phyloP scores from a whole-genome alignment of 352 stramenopile genomes.

The Globisporangium mamillatum region DNA sequence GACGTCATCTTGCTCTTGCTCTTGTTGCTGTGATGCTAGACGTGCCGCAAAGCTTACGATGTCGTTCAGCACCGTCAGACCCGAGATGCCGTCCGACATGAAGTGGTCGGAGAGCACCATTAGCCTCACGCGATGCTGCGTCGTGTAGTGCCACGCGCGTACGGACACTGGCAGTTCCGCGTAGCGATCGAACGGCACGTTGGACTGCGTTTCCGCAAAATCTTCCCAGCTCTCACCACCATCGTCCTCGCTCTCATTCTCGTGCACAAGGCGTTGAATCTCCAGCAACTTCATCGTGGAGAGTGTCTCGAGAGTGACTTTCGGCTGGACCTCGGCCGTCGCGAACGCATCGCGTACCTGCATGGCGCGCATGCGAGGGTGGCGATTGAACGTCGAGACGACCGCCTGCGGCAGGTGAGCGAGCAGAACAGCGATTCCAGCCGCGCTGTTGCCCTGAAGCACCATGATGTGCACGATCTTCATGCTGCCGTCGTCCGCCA shows the following conservation, averaged over 20 bases:
- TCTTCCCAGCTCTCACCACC: conserved; percentile 17
- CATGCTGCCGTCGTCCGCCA: conserved; percentile 23
- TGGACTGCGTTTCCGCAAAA: conserved; percentile 33
- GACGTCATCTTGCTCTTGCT: neutral
- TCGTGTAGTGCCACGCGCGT: conserved; percentile 38
- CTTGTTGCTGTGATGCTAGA: too few species aligned
- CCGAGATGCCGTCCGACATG: conserved; percentile 41
- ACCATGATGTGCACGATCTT: conserved; percentile 19
- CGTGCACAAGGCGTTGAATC: conserved; percentile 22
- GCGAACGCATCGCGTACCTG: conserved; percentile 36
- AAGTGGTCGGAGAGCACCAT: conserved; percentile 15
- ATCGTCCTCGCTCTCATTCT: too few species aligned
- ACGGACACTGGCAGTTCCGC: conserved; percentile 50
- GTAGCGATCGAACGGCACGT: conserved; percentile 40
- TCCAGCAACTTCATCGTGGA: conserved; percentile 18
- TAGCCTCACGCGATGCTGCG: conserved; percentile 24
- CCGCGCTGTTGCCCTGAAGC: too few species aligned
- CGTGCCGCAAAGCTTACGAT: conserved; percentile 25
- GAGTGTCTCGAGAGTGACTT: conserved; percentile 26
- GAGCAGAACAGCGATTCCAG: too few species aligned
- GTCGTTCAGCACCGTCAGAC: conserved; percentile 34
- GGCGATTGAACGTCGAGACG: conserved; percentile 5
- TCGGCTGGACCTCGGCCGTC: conserved; percentile 35
- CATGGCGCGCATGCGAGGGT: conserved; percentile 9
- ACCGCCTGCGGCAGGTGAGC: neutral